phyloP scores from a whole-genome alignment of 768 basidiomycete species.

The Leccinum obscurum region DNA sequence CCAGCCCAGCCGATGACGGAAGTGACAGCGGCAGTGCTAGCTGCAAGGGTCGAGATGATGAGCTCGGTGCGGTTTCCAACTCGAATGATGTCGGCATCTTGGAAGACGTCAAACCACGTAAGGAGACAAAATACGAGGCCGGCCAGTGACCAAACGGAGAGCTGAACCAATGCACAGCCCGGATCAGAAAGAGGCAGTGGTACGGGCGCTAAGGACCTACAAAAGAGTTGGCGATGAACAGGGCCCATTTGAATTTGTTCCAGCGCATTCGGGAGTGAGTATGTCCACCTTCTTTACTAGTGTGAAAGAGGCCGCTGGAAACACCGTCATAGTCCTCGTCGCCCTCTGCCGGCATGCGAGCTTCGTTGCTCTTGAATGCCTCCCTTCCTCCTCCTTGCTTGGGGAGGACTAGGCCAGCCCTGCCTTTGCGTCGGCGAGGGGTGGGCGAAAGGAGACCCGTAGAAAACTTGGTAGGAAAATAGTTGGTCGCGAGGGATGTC shows the following conservation, averaged over 20 bases:
- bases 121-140: conserved; percentile 66
- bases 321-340: conserved; percentile 58
- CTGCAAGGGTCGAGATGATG: conserved; percentile 68
- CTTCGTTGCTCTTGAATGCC: conserved; percentile 55
- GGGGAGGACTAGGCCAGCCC: conserved; percentile 40
- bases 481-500: conserved; percentile 62
- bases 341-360: conserved; percentile 50
- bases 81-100: conserved; percentile 67
- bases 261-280: conserved; percentile 54
- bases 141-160: conserved; percentile 59
- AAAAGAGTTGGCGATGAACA: conserved; percentile 60
- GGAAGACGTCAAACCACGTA: conserved; percentile 77
- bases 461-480: conserved; percentile 76
- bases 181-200: not conserved
- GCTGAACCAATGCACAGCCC: conserved; percentile 32
- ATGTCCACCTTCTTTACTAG: conserved; percentile 36
- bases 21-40: conserved; percentile 58
- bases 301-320: conserved; percentile 39
- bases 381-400: conserved; percentile 73
- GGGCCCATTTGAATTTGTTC: conserved; percentile 84
- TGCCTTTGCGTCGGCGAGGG: conserved; percentile 36
- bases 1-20: conserved; percentile 77
- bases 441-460: conserved; percentile 42
- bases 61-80: conserved; percentile 69
- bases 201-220: conserved; percentile 2